Evolutionary conservation across 1,284 basidiomycete species (phyloP).

Genomic region (Uromyces viciae-fabae): DNA sequence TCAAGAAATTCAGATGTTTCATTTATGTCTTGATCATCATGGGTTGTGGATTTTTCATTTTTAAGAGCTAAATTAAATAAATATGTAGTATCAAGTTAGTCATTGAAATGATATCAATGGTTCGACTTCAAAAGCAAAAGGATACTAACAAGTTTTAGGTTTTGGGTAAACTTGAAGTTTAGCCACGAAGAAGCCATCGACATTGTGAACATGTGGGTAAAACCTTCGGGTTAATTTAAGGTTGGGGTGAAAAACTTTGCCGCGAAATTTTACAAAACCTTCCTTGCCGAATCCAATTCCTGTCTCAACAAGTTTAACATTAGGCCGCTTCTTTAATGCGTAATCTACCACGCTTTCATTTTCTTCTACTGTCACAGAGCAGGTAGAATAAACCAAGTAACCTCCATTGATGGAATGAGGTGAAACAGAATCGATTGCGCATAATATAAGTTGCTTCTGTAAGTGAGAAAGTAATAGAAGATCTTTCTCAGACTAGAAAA

Average conservation of each 20-base stretch:
- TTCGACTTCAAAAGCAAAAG: background rate
- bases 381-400: conserved; percentile 96
- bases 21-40: conserved; percentile 28
- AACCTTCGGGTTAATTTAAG: conserved; percentile 79
- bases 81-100: background rate
- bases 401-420: conserved; percentile 86
- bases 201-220: conserved; percentile 64
- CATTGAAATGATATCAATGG: too few species aligned
- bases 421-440: conserved; percentile 92
- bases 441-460: conserved; percentile 97
- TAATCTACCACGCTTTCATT: conserved; percentile 98
- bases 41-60: background rate
- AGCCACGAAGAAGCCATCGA: conserved; percentile 99
- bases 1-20: conserved; percentile 26
- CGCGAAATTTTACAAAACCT: conserved; percentile 83
- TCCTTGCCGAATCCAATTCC: conserved; percentile 89
- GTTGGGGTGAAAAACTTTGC: conserved; percentile 77
- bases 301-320: conserved; percentile 87
- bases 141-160: conserved; percentile 59
- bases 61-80: background rate
- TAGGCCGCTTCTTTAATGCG: conserved; percentile 92
- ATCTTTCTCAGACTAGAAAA: conserved; percentile 73
- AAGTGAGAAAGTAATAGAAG: conserved; percentile 90
- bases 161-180: conserved; percentile 90
- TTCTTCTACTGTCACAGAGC: conserved; percentile 96